A percentile compares a stretch with the other conserved stretches of the same genome.
Evolutionary conservation across 2,329 filamentous ascomycete genomes (phyloP).

Genomic region (Rugonectria rugulosa): DNA sequence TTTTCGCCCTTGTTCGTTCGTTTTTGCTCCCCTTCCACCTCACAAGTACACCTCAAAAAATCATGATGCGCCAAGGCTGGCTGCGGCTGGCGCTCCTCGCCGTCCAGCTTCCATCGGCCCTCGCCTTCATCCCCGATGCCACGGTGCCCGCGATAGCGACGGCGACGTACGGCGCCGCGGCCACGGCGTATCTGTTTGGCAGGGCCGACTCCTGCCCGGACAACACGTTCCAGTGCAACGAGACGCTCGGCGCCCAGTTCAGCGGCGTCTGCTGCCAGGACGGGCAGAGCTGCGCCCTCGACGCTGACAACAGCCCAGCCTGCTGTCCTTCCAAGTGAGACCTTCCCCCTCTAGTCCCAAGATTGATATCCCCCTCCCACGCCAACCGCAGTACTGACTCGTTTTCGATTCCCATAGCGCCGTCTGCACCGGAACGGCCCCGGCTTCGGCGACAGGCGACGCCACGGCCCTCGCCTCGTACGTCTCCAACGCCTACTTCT

Average conservation of each 20-base stretch:
- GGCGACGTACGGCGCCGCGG: conserved; percentile 32
- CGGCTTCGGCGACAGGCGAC: conserved; percentile 46
- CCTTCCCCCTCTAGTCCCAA: neutral
- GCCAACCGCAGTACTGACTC: conserved; percentile 22
- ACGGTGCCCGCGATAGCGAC: too few species aligned
- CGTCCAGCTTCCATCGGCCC: conserved; percentile 19
- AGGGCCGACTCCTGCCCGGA: conserved; percentile 52
- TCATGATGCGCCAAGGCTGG: conserved; percentile 31
- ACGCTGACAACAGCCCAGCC: conserved; percentile 57
- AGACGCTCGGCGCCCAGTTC: conserved; percentile 55
- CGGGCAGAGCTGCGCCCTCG: conserved; percentile 59
- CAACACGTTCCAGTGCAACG: conserved; percentile 60
- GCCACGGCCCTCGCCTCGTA: conserved; percentile 55
- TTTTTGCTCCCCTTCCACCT: conserved; percentile 1
- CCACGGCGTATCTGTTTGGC: conserved; percentile 32
- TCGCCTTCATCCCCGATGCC: conserved; percentile 27
- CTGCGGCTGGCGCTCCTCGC: conserved; percentile 34
- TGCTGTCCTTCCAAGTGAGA: conserved; percentile 62
- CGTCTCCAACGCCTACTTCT: conserved; percentile 65
- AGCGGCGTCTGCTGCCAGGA: conserved; percentile 59
- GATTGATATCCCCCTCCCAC: too few species aligned
- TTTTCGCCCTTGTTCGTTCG: neutral
- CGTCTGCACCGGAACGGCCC: conserved; percentile 64
- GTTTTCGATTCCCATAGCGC: conserved; percentile 53
- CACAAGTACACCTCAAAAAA: conserved; percentile 7